phyloP scores from a whole-genome alignment of 208 protist species.

The Zelonia costaricensis region DNA sequence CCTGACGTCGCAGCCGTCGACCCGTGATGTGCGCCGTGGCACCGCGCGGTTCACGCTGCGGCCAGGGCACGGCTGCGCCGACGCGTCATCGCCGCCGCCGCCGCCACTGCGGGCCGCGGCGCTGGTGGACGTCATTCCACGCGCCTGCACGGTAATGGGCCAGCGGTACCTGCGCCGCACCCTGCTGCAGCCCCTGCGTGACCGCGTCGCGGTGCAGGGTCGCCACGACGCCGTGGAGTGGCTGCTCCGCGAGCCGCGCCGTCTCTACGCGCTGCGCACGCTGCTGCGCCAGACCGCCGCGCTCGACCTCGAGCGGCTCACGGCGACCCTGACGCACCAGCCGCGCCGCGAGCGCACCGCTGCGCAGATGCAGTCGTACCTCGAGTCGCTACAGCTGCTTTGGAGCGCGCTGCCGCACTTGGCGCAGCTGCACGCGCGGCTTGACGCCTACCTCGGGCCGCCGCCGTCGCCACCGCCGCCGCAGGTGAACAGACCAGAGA shows the following conservation, averaged over 20 bases:
- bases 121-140: slow-evolving; percentile 65
- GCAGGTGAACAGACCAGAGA: not conserved
- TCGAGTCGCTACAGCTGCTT: slow-evolving; percentile 39
- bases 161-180: slow-evolving; percentile 69
- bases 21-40: not conserved
- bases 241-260: slow-evolving; percentile 47
- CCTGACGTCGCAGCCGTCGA: not conserved
- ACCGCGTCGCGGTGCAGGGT: slow-evolving; percentile 52
- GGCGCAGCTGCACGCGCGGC: slow-evolving; percentile 17
- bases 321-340: slow-evolving; percentile 29
- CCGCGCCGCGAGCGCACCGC: slow-evolving; percentile 11
- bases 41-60: not conserved
- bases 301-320: slow-evolving; percentile 44
- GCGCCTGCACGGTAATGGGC: slow-evolving; percentile 70
- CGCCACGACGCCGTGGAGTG: slow-evolving; percentile 81
- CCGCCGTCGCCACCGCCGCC: not conserved
- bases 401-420: slow-evolving; percentile 37
- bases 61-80: not conserved
- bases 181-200: slow-evolving; percentile 77
- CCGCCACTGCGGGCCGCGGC: slow-evolving; percentile 20
- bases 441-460: slow-evolving; percentile 16
- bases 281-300: slow-evolving; percentile 24
- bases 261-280: slow-evolving; percentile 23
- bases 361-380: slow-evolving; percentile 13
- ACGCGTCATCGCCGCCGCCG: not conserved